Conservation (phyloP, 768 basidiomycete species). For the Leccinum uliginosum region DNA sequence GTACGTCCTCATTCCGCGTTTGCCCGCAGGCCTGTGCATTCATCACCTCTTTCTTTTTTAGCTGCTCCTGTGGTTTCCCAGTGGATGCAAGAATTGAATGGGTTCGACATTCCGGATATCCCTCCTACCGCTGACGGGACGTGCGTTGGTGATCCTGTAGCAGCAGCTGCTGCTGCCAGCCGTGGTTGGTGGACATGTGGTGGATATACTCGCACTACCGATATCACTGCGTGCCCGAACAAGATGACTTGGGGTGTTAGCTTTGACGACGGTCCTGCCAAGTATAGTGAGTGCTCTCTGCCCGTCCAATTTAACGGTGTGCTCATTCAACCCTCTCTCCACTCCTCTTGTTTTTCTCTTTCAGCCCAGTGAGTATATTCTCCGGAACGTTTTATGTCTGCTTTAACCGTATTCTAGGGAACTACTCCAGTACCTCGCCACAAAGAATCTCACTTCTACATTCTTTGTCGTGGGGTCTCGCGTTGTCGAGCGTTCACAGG, state of each 20-base stretch:
- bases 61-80: slow-evolving; percentile 47
- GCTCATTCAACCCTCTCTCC: slow-evolving; percentile 6
- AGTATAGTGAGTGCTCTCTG: slow-evolving; percentile 57
- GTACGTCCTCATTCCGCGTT: slow-evolving; percentile 33
- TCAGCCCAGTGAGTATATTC: slow-evolving; percentile 45
- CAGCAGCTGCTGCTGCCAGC: slow-evolving; percentile 50
- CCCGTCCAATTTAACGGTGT: not conserved
- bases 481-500: slow-evolving; percentile 68
- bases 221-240: slow-evolving; percentile 66
- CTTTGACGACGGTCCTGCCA: slow-evolving; percentile 86
- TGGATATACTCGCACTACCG: slow-evolving; percentile 51
- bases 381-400: not conserved
- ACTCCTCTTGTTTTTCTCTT: not conserved
- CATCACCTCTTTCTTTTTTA: not conserved
- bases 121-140: slow-evolving; percentile 64
- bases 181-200: slow-evolving; percentile 94
- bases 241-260: slow-evolving; percentile 76
- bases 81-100: slow-evolving; percentile 78
- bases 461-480: slow-evolving; percentile 92
- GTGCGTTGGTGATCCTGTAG: slow-evolving; percentile 55
- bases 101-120: slow-evolving; percentile 62
- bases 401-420: slow-evolving; percentile 36
- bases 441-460: slow-evolving; percentile 66
- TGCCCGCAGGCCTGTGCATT: not conserved
- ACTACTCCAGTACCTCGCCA: slow-evolving; percentile 65